Evolutionary conservation across 2,329 filamentous ascomycete genomes (phyloP), one percentile per base, ranked within the genome.

Genomic region (Parastagonospora avenae): DNA sequence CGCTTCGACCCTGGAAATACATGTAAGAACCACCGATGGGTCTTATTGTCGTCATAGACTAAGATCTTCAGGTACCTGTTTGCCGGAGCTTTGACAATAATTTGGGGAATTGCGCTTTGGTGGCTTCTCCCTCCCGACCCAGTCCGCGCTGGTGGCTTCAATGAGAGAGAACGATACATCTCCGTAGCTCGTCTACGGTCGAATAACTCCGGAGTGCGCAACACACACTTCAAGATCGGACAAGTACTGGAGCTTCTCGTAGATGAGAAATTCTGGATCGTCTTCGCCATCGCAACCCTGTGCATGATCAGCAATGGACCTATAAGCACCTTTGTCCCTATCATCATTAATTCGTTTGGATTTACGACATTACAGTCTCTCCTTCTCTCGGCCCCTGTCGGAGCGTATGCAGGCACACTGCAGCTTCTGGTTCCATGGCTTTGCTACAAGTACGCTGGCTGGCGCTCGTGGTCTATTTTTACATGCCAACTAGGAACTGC

Each of bases 121-220:
- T 49, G 74, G 27, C 68, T 76, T 50, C 63, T 79, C 15, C 76
- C 75, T 0, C 72, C 77, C 44, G 76, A 75, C 42, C 75, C 74
- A 1, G 75, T 77, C 62, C 72, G 66, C 2, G 66, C 63, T 12
- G 70, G 68, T 12, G 64, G 69, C 11, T 67, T 78, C 35, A 68
- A 59, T 32, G 66, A 73, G 19, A 65, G 62, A 16, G 74, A 77
- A 48, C 72, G 76, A 35, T 60, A 75, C 29, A 70, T 67, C 29
- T 87, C 86, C 0, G 77, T 91, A 14, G 89, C 90, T 50, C 81
- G 90, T 0, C 82, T 92, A 11, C 81, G 88, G 0, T 80, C 84
- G 33, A 92, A 92, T 63, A 86, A 91, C 70, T 89, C 89, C 44
- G 89, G 89, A 0, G 85, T 89, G 7, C 86, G 86, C 2, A 88